Evolutionary conservation across 2,329 filamentous ascomycete genomes (phyloP), one percentile per base, ranked within the genome.

Genomic region (Aspergillus sp.): DNA sequence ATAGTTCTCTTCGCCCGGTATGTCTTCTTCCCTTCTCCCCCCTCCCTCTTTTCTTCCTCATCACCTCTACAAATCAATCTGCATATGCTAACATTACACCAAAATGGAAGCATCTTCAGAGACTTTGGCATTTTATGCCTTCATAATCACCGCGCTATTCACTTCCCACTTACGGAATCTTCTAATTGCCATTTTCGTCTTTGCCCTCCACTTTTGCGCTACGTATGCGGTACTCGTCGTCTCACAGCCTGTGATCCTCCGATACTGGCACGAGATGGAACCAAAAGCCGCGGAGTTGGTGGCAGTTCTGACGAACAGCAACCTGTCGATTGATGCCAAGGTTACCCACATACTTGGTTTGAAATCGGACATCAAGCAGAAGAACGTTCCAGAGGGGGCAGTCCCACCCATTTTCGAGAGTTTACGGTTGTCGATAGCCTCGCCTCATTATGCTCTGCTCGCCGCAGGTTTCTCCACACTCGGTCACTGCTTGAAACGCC

Each of bases 321-420:
- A 91, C 69, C 83, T 85, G 43, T 84, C 87, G 53, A 82, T 91
- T 69, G 90, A 93, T 71, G 79, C 83, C 55, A 93, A 93, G 74
- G 84, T 92, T 66, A 82, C 87, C 66, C 85, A 86, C 57, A 86
- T 97, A 69, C 91, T 88, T 62, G 84, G 82, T 71, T 82, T 93
- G 78, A 96, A 97, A 79, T 93, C 91, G 48, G 87, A 88, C 75
- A 97, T 97, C 83, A 97, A 97, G 78, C 93, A 96, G 77, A 90
- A 91, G 75, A 93, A 93, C 80, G 91, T 97, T 50, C 92, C 92
- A 63, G 92, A 96, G 38, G 66, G 69, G 46, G 85, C 85, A 70
- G 85, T 96, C 69, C 79, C 87, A 28, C 83, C 87, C 61, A 87
- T 97, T 66, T 96, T 97, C 78, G 92, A 97, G 64, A 91, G 89